phyloP scores from a whole-genome alignment of 352 stramenopile genomes.

The Pythium vanterpoolii region DNA sequence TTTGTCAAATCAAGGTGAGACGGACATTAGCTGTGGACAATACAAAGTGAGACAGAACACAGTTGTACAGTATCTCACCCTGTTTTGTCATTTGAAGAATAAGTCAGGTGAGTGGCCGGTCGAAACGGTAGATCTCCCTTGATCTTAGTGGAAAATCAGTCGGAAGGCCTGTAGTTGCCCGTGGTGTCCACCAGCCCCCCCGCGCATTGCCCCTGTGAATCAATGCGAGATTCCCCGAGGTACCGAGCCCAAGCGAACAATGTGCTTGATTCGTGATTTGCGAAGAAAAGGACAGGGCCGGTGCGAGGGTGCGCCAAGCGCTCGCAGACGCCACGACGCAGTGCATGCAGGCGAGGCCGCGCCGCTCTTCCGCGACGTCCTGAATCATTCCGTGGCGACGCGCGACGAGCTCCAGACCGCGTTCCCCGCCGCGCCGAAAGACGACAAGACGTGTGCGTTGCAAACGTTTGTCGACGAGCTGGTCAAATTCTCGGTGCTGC shows the following conservation, averaged over 20 bases:
- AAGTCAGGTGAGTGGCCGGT: neutral
- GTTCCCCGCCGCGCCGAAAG: neutral
- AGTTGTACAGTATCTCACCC: neutral
- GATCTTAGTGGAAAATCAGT: neutral
- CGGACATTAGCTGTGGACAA: neutral
- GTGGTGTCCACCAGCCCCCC: too few species aligned
- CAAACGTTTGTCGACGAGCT: neutral
- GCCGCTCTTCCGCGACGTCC: neutral
- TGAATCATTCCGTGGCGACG: neutral
- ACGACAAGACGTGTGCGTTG: neutral
- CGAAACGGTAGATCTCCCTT: neutral
- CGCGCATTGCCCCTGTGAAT: neutral
- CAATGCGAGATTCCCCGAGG: neutral
- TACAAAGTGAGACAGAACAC: neutral
- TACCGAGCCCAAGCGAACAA: neutral
- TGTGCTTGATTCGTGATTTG: neutral
- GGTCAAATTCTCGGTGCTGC: constrained; percentile 3
- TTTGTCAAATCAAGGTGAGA: neutral
- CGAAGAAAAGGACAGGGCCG: neutral
- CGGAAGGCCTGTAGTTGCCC: neutral
- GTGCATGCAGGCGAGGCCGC: neutral
- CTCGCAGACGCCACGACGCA: neutral
- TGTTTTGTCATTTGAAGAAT: neutral
- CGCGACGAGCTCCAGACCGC: constrained; percentile 2
- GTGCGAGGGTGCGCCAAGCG: neutral